A percentile compares a stretch with the other conserved stretches of the same genome.
Conservation (phyloP, 805 yeast genomes). For the Pichia paraexigua region DNA sequence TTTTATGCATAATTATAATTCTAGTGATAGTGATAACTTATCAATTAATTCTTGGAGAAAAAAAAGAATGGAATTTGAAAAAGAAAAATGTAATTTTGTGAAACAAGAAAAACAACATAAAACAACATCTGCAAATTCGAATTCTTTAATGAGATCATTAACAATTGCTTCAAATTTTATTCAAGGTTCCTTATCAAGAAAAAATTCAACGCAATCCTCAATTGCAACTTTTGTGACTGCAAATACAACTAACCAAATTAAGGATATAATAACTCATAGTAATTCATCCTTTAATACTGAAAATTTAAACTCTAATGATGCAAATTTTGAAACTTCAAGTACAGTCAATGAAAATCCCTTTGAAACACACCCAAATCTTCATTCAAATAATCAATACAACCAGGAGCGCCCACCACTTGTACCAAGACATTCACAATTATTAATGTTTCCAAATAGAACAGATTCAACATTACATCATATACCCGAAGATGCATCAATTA, state of each 20-base stretch:
- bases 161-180: constrained; percentile 23
- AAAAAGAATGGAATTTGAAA: constrained; percentile 39
- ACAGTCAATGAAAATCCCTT: constrained; percentile 4
- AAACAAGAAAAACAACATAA: constrained; percentile 7
- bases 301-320: neutral
- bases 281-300: neutral
- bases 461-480: constrained; percentile 12
- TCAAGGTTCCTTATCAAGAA: constrained; percentile 21
- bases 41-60: constrained; percentile 47
- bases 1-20: constrained; percentile 22
- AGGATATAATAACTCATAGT: neutral
- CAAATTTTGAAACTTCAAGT: neutral
- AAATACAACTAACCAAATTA: neutral
- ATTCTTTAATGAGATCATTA: constrained; percentile 20
- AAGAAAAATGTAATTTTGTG: neutral
- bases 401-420: constrained; percentile 8
- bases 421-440: constrained; percentile 7
- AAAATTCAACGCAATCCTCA: constrained; percentile 25
- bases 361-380: neutral
- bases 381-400: neutral
- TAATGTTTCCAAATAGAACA: constrained; percentile 8
- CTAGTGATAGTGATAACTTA: constrained; percentile 34
- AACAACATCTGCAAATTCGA: neutral
- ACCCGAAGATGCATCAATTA: constrained; percentile 15
- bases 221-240: constrained; percentile 21